phyloP scores from a whole-genome alignment of 148 eudicot genomes.

The Vaccinium vitisidaea region DNA sequence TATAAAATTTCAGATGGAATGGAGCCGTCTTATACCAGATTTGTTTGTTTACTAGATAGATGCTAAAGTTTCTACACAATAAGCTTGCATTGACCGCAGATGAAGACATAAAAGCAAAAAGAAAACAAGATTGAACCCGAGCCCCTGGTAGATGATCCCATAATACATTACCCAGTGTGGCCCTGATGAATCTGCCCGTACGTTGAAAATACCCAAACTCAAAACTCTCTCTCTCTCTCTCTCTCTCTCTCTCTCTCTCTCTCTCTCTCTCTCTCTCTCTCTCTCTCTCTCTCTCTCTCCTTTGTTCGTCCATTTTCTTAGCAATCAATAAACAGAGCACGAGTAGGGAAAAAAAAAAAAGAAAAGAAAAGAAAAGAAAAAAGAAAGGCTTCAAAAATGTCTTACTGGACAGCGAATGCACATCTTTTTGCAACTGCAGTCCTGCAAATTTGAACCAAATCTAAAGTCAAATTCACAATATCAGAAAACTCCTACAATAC shows the following conservation, averaged over 20 bases:
- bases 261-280: too few species aligned
- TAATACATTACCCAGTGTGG: background rate
- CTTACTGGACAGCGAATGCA: background rate
- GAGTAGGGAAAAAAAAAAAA: background rate
- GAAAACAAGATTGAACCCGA: background rate
- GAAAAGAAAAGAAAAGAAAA: background rate
- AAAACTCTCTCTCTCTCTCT: background rate
- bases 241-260: too few species aligned
- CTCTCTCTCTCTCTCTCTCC: background rate
- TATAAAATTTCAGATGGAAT: too few species aligned
- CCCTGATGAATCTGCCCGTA: background rate
- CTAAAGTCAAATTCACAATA: background rate
- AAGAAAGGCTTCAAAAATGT: background rate
- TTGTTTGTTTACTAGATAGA: background rate
- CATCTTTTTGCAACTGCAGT: constrained; percentile 1
- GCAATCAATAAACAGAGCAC: background rate
- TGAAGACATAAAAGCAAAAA: background rate
- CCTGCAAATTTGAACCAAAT: constrained; percentile 1
- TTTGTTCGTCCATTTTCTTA: background rate
- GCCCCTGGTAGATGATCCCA: background rate
- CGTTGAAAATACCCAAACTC: background rate
- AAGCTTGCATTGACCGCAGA: background rate
- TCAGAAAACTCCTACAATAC: background rate
- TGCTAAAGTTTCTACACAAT: background rate
- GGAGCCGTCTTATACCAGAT: too few species aligned